Conservation (phyloP, 805 yeast genomes). For the Alloascoidea africana region DNA sequence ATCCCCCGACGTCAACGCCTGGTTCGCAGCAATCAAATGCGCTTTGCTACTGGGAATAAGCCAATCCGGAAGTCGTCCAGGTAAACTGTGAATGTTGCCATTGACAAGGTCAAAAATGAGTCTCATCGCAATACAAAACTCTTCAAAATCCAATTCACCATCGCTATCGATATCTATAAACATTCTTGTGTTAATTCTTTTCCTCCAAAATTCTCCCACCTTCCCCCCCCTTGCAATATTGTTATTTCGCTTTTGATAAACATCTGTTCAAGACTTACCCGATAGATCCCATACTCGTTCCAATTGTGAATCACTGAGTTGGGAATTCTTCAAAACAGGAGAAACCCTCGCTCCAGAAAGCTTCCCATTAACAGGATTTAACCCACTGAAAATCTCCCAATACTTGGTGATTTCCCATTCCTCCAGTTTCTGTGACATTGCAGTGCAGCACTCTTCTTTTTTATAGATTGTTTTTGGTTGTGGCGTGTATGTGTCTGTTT, state of each 20-base stretch:
- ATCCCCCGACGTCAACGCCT: conserved; percentile 31
- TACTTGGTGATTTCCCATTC: conserved; percentile 94
- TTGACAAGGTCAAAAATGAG: conserved; percentile 84
- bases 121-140: conserved; percentile 95
- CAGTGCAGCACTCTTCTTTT: too few relatives aligned
- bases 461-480: too few relatives aligned
- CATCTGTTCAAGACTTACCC: conserved; percentile 9
- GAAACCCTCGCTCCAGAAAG: conserved; percentile 75
- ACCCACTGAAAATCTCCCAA: conserved; percentile 93
- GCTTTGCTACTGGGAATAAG: conserved; percentile 81
- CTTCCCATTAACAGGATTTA: conserved; percentile 67
- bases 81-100: conserved; percentile 42
- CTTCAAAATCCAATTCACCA: conserved; percentile 89
- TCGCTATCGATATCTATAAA: conserved; percentile 72
- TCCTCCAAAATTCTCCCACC: background rate
- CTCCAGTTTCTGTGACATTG: conserved; percentile 35
- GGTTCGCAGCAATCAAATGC: conserved; percentile 73
- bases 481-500: too few relatives aligned
- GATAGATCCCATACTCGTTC: conserved; percentile 82
- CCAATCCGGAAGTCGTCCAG: conserved; percentile 76
- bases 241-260: too few relatives aligned
- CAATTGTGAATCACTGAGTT: conserved; percentile 61
- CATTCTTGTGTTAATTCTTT: background rate
- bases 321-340: conserved; percentile 79
- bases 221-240: background rate